phyloP scores from a whole-genome alignment of 495 filamentous ascomycete genomes.

The Penicillium malachiteum region DNA sequence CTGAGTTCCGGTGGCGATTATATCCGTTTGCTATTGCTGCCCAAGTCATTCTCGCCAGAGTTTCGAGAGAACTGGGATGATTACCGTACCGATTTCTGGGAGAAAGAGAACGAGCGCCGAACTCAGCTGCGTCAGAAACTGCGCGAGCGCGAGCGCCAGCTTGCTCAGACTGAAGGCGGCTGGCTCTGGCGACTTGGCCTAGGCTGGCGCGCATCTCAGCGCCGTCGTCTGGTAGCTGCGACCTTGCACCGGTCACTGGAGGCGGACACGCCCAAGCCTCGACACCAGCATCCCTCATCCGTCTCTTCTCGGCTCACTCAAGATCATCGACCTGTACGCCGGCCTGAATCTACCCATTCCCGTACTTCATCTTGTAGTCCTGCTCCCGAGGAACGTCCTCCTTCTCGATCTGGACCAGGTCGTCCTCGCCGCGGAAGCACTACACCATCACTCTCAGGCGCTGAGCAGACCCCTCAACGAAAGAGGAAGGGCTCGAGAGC shows the following conservation, averaged over 20 bases:
- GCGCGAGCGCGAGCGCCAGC: constrained; percentile 59
- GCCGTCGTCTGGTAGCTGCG: constrained; percentile 34
- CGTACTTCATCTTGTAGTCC: constrained; percentile 51
- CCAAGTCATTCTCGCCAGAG: constrained; percentile 90
- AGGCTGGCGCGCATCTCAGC: constrained; percentile 62
- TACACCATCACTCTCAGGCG: constrained; percentile 26
- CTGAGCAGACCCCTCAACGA: constrained; percentile 32
- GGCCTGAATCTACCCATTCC: constrained; percentile 46
- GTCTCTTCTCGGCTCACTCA: constrained; percentile 34
- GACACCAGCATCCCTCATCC: constrained; percentile 33
- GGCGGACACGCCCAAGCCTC: constrained; percentile 16
- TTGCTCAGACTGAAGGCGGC: constrained; percentile 65
- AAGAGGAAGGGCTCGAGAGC: constrained; percentile 38
- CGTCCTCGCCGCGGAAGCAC: constrained; percentile 40
- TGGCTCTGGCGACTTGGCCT: constrained; percentile 74
- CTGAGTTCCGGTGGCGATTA: constrained; percentile 85
- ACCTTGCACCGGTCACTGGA: constrained; percentile 29
- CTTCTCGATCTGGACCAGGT: constrained; percentile 37
- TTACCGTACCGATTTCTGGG: constrained; percentile 93
- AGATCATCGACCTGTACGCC: constrained; percentile 31
- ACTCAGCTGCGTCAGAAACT: constrained; percentile 67
- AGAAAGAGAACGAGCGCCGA: constrained; percentile 89
- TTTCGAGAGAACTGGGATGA: constrained; percentile 98
- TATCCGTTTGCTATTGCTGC: constrained; percentile 84
- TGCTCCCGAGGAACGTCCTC: constrained; percentile 45